A percentile compares a stretch with the other conserved stretches of the same genome.
Conservation (phyloP, 2,329 filamentous ascomycete genomes). For the Corynespora cassiicola region DNA sequence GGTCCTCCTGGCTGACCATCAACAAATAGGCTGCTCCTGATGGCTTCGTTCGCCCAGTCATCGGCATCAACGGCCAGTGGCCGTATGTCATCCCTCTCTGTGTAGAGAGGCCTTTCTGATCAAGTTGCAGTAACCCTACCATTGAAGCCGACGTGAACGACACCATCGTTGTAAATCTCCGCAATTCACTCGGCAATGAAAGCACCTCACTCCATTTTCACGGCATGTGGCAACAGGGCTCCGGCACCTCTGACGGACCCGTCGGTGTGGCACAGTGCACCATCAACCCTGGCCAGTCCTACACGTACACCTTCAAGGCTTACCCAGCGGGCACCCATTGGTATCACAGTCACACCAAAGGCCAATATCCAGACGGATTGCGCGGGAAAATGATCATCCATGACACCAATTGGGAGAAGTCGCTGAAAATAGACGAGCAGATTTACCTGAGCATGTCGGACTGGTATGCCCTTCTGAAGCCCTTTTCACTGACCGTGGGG, state of each 20-base stretch:
- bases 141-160: constrained; percentile 77
- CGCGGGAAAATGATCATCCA: constrained; percentile 71
- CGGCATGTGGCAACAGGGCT: constrained; percentile 77
- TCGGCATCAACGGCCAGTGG: constrained; percentile 76
- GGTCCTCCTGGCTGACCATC: constrained; percentile 43
- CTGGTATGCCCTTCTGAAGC: constrained; percentile 72
- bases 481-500: no score
- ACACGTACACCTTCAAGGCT: constrained; percentile 71
- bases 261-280: constrained; percentile 62
- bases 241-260: constrained; percentile 74
- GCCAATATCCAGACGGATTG: constrained; percentile 71
- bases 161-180: constrained; percentile 69
- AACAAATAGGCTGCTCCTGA: constrained; percentile 15
- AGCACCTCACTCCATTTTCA: constrained; percentile 76
- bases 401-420: constrained; percentile 58
- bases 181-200: constrained; percentile 69
- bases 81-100: constrained; percentile 48
- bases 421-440: constrained; percentile 61
- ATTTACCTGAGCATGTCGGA: constrained; percentile 70
- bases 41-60: constrained; percentile 47
- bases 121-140: constrained; percentile 59
- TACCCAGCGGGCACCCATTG: constrained; percentile 61
- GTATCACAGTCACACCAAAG: constrained; percentile 70
- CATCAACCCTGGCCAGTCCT: constrained; percentile 67
- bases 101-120: not conserved